Evolutionary conservation across 208 protist species (phyloP).

Genomic region (Acanthamoeba healyi): DNA sequence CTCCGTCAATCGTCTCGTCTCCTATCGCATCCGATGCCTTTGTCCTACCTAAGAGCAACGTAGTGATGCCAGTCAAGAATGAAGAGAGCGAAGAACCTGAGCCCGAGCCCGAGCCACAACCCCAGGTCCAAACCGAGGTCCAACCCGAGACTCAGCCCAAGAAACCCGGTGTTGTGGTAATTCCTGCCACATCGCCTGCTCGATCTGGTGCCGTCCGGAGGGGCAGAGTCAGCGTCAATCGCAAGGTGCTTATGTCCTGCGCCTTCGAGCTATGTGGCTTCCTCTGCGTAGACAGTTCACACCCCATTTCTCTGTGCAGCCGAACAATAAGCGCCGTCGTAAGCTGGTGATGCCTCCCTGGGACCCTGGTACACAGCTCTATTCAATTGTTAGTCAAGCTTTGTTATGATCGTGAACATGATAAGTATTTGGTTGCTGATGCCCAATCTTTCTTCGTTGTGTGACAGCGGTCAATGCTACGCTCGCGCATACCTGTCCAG

Average conservation of each 20-base stretch:
- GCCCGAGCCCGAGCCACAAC: neutral
- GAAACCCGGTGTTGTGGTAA: neutral
- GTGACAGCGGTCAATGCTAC: constrained; percentile 6
- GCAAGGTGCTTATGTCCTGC: neutral
- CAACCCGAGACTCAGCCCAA: neutral
- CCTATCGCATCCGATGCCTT: neutral
- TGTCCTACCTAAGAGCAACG: neutral
- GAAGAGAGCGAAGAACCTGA: neutral
- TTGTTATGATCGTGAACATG: neutral
- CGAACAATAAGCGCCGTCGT: neutral
- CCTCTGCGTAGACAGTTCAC: neutral
- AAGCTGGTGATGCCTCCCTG: constrained; percentile 39
- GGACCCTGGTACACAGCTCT: constrained; percentile 47
- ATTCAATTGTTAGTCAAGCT: neutral
- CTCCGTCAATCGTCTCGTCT: neutral
- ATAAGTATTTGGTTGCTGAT: neutral
- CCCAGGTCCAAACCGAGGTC: neutral
- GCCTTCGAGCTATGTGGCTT: neutral
- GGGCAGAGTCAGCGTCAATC: neutral
- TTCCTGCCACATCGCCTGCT: neutral
- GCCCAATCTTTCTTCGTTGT: neutral
- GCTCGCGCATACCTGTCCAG: constrained; percentile 37
- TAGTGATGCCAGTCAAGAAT: neutral
- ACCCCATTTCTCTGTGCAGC: constrained; percentile 1
- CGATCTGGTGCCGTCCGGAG: neutral